phyloP scores from a whole-genome alignment of 225 moss, liverwort and hornwort species.

The Bryum argenteum region DNA sequence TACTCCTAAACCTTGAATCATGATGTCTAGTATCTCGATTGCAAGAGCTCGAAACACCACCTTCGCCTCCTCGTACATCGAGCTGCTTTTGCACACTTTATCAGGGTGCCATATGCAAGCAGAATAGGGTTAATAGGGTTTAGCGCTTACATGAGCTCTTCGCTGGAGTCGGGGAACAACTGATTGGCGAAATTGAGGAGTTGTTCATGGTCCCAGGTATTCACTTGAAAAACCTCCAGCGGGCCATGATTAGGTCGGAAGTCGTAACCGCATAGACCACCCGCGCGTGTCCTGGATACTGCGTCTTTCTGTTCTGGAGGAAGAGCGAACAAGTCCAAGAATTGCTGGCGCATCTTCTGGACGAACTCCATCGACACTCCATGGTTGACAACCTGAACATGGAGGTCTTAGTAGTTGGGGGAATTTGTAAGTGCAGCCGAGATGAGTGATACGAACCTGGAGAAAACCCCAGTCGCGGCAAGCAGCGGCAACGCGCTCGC shows the following conservation, averaged over 20 bases:
- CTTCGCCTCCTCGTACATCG: constrained; percentile 39
- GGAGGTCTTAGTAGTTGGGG: not conserved
- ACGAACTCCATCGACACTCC: constrained; percentile 48
- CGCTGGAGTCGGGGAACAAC: constrained; percentile 35
- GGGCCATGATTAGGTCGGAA: constrained; percentile 47
- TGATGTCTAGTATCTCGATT: constrained; percentile 52
- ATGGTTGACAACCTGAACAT: constrained; percentile 49
- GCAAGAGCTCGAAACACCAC: constrained; percentile 41
- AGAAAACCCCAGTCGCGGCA: constrained; percentile 60
- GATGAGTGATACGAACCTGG: constrained; percentile 28
- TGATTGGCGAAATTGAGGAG: constrained; percentile 22
- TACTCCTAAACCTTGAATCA: constrained; percentile 43
- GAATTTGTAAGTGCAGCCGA: not conserved
- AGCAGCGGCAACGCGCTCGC: constrained; percentile 33
- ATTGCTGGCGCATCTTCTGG: constrained; percentile 34
- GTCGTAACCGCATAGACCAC: constrained; percentile 36
- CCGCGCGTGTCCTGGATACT: constrained; percentile 22
- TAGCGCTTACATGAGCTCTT: constrained; percentile 32
- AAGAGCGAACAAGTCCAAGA: constrained; percentile 42
- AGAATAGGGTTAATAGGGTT: not conserved
- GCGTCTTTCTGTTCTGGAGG: constrained; percentile 38
- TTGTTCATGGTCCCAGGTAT: constrained; percentile 19
- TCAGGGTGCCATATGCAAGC: not conserved
- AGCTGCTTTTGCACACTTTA: constrained; percentile 28
- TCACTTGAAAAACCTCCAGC: constrained; percentile 44